These are phyloP conservation scores for Aciculoconidium aculeatum DNA, from an alignment of 805 yeast species.

Conservation along the genomic window DNA sequence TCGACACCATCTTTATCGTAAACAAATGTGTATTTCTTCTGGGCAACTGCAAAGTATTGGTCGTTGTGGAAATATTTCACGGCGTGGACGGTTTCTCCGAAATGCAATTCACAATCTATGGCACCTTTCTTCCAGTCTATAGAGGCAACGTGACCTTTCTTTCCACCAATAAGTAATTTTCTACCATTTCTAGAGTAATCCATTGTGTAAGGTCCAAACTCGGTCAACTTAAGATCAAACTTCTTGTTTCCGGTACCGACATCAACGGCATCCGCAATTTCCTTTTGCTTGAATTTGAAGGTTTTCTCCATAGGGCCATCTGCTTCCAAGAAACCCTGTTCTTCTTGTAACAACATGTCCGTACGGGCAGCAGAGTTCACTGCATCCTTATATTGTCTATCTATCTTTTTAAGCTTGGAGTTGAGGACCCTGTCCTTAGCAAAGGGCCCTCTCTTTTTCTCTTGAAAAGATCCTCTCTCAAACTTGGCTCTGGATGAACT, in stretches of 20 bases:
- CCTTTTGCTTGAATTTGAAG: constrained; percentile 75
- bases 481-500: constrained; percentile 6
- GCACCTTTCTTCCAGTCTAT: constrained; percentile 93
- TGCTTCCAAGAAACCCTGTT: constrained; percentile 81
- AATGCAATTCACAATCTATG: constrained; percentile 72
- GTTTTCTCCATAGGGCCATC: constrained; percentile 91
- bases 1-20: constrained; percentile 91
- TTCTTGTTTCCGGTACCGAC: constrained; percentile 66
- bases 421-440: constrained; percentile 28
- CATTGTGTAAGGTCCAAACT: constrained; percentile 80
- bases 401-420: constrained; percentile 61
- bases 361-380: constrained; percentile 80
- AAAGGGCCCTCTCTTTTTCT: constrained; percentile 10
- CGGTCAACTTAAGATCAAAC: constrained; percentile 64
- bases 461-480: constrained; percentile 7
- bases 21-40: constrained; percentile 86
- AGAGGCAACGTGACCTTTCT: constrained; percentile 91
- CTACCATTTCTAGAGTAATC: constrained; percentile 89
- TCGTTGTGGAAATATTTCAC: constrained; percentile 89
- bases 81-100: constrained; percentile 85
- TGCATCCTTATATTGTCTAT: constrained; percentile 70
- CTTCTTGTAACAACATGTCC: constrained; percentile 79
- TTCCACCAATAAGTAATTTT: constrained; percentile 76
- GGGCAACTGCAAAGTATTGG: constrained; percentile 94
- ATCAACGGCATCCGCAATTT: constrained; percentile 73